Base-by-base conservation (phyloP, 2,329 filamentous ascomycete species). In the Verticillium albo-atrum region DNA sequence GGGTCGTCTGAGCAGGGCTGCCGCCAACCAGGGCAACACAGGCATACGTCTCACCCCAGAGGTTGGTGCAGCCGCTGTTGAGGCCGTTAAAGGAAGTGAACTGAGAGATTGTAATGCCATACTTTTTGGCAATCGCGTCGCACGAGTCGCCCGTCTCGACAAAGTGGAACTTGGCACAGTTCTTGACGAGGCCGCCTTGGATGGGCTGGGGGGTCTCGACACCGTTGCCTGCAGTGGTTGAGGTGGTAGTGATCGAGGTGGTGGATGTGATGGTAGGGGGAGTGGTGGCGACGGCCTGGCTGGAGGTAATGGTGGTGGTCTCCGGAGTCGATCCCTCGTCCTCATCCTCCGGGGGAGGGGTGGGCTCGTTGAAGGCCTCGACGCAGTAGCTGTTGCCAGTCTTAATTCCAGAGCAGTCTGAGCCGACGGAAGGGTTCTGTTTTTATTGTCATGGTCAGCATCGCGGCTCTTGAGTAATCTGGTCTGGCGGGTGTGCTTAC, bases 81-180 rank as follows among this genome's bases (percentile, higher is more conserved):
- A 59, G 14, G 2, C 60, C 62, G 42, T 67, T 67, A 63, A 61
- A 68, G 7, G 60, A 57, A 35, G 56, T 27, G 17, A 68, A 58
- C 34, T 64, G 55, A 2, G 55, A 54, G 1, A 63, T 15, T 12
- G 55, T 55, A 28, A 65, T 61, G n/a, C 61, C 58, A 23, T 55
- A 28, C 23, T 54, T 42, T 20, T 25, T 42, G 28, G 54, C 55
- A 10, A 65, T 60, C 2, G 12, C 47, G 4, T 35, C 32, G 28
- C 62, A 67, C 17, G 30, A 56, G 35, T 65, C 60, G 4, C 61
- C 61, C 2, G 23, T 17, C 6, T 20, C 27, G 15, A 65, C 59
- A 17, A 55, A 42, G 35, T 66, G 60, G 30, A 68, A 68, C 37
- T 58, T 61, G n/a, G 67, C 56, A 51, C 62, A 67, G 52, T 65